phyloP scores from a whole-genome alignment of 495 filamentous ascomycete species.

The Penicillium daleae region DNA sequence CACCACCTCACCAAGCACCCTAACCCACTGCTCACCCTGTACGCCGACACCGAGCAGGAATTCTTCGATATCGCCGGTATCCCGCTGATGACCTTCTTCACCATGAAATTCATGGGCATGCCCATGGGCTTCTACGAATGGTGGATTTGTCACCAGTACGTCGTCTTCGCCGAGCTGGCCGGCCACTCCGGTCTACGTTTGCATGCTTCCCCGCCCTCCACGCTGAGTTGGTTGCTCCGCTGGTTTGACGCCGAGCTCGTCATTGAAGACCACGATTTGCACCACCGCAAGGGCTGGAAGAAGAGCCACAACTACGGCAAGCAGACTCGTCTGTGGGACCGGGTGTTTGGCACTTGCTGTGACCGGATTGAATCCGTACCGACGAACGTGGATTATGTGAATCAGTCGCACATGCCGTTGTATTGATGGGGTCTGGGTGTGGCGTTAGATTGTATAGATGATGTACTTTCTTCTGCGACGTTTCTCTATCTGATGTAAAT shows the following conservation, averaged over 20 bases:
- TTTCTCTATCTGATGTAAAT: neutral
- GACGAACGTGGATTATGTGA: constrained; percentile 40
- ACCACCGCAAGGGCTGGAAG: constrained; percentile 47
- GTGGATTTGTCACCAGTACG: constrained; percentile 47
- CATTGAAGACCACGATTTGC: constrained; percentile 46
- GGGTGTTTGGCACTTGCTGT: constrained; percentile 41
- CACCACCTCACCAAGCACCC: constrained; percentile 48
- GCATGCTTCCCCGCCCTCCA: constrained; percentile 35
- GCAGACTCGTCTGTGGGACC: constrained; percentile 47
- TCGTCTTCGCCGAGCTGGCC: constrained; percentile 39
- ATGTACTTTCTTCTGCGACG: neutral
- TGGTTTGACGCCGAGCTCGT: constrained; percentile 38
- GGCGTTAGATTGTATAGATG: neutral
- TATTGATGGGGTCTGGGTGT: constrained; percentile 12
- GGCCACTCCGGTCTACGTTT: constrained; percentile 43
- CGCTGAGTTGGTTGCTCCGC: constrained; percentile 34
- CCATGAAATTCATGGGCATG: constrained; percentile 36
- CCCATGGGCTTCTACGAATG: constrained; percentile 48
- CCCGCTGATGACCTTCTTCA: constrained; percentile 41
- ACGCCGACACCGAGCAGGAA: constrained; percentile 44
- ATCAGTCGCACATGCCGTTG: constrained; percentile 36
- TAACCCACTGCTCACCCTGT: constrained; percentile 40
- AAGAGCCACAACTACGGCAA: constrained; percentile 47
- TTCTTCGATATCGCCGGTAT: constrained; percentile 44
- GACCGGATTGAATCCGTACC: constrained; percentile 35